Conservation (phyloP, 768 basidiomycete species). For the Albatrellus ellisii region DNA sequence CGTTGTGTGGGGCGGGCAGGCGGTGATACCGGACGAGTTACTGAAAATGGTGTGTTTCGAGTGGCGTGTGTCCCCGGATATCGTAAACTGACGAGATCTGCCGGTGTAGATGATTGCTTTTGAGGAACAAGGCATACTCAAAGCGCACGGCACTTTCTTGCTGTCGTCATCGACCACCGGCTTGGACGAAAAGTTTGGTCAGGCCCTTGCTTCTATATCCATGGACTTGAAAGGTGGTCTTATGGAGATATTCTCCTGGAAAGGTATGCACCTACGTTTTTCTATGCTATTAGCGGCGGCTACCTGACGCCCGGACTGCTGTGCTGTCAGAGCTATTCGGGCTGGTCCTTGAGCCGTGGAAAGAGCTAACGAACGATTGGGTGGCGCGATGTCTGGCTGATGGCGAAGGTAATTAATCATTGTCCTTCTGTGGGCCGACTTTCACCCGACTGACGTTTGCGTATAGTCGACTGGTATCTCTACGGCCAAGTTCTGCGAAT, state of each 20-base stretch:
- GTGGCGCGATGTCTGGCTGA: slow-evolving; percentile 16
- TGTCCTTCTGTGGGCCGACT: background rate
- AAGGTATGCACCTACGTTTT: slow-evolving; percentile 25
- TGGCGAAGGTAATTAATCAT: slow-evolving; percentile 32
- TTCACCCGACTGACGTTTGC: background rate
- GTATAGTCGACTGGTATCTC: slow-evolving; percentile 43
- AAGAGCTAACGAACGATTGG: slow-evolving; percentile 10
- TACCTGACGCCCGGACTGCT: background rate
- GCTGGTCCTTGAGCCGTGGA: slow-evolving; percentile 6
- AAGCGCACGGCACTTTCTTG: slow-evolving; percentile 30
- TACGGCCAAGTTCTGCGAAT: slow-evolving; percentile 33
- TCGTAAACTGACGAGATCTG: slow-evolving; percentile 1
- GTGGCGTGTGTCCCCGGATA: background rate
- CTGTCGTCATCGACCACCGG: slow-evolving; percentile 41
- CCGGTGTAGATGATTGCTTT: slow-evolving; percentile 34
- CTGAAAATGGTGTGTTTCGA: slow-evolving; percentile 39
- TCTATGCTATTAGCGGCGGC: background rate
- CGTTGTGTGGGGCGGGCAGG: slow-evolving; percentile 42
- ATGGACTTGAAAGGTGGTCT: slow-evolving; percentile 49
- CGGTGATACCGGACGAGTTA: slow-evolving; percentile 33
- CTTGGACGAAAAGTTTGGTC: slow-evolving; percentile 41
- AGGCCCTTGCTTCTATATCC: slow-evolving; percentile 25
- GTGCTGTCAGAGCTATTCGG: slow-evolving; percentile 3
- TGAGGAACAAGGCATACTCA: slow-evolving; percentile 28
- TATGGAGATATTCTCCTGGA: slow-evolving; percentile 31